Base-by-base conservation (phyloP, 139 green algal genomes). In the Micromonas commoda region DNA sequence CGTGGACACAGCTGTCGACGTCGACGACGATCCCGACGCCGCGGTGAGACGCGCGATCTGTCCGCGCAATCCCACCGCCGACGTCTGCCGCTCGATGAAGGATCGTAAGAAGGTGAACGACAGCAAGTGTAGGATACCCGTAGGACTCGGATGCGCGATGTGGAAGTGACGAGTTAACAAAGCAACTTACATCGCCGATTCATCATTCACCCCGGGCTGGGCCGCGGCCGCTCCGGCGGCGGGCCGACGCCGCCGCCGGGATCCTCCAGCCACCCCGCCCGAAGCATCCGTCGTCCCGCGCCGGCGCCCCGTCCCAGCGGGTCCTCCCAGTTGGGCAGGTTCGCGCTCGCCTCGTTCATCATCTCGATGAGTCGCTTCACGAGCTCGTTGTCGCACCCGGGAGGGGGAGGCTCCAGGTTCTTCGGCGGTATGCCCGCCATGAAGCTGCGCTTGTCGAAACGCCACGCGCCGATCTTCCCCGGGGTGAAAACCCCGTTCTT, bases 371-470 rank as follows among this genome's bases (percentile, higher is more conserved):
- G 29, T 5, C 60, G 16, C 21, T 26, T 23, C 23, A 75, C 68
- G 23, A 75, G 29, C 26, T 75, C 68, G 37, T 75, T 75, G 35
- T 75, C 37, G 21, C 0, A 38, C 24, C 38, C 38, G 1, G 26
- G 37, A 21, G 68, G 68, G 37, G 68, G 68, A 28, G 3, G 4
- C 37, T 24, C 1, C 0, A 75, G 29, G 53, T 75, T 29, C 24
- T 65, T 51, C 1, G 83, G 81, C n/a, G 85, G 85, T 16, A 83
- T 81, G 19, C 51, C 29, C 2, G 38, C 32, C 57, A 72, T 83
- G 69, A 93, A 98, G 0, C 77, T 85, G n/a, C 94, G 90, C 86
- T 98, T 98, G 87, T 98, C 94, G 77, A 97, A 98, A 1, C 91
- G 87, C 94, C 94, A 98, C 77, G 88, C 81, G 0, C 93, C 94